Base-by-base conservation (phyloP, 148 eudicot genomes). In the Persicaria tinctoria region DNA sequence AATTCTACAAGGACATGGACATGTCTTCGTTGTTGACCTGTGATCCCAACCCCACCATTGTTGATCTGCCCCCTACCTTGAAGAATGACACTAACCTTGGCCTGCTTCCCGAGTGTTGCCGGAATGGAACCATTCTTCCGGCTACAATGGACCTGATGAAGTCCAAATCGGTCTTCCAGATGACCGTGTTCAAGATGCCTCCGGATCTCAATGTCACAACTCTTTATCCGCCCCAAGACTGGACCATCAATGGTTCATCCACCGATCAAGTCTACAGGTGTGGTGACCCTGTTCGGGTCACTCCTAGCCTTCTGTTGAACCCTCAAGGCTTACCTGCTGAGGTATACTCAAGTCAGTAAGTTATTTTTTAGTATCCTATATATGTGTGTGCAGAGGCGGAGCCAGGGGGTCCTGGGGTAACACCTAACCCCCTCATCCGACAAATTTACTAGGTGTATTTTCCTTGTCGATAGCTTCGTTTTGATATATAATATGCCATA, bases 281-380 rank as follows among this genome's bases (percentile, higher is more conserved):
- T 79, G 90, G 93, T 38, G 86, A 88, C 1, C 92, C 92, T 23
- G 78, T 89, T 12, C 84, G 90, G 27, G 92, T 89, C 6, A 87
- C 85, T 64, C 90, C 90, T 0, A 85, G 82, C 64, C 80, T 78
- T 63, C 83, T 82, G 63, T 87, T 88, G 0, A 85, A 86, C 80
- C 83, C 90, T 1, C 41, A 32, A 32, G 41, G 41, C 41, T 32
- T 32, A 32, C 41, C 41, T 32, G 41, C 41, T 32, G 41, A 32
- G 41, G 41, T 32, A 32, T 32, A 32, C 2, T 32, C 41, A 32
- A 32, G 41, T 32, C 3, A 32, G 2, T 32, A 1, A 32, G 41
- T 32, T 32, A 2, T 32, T 32, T 32, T 32, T 32, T 32, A 32
- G 41, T 32, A 32, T 32, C 41, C 41, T 32, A 32, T 32, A 32